These are phyloP conservation scores for Ophiostoma quercus DNA, from an alignment of 2,329 filamentous ascomycete genomes.

Conservation along the genomic window DNA sequence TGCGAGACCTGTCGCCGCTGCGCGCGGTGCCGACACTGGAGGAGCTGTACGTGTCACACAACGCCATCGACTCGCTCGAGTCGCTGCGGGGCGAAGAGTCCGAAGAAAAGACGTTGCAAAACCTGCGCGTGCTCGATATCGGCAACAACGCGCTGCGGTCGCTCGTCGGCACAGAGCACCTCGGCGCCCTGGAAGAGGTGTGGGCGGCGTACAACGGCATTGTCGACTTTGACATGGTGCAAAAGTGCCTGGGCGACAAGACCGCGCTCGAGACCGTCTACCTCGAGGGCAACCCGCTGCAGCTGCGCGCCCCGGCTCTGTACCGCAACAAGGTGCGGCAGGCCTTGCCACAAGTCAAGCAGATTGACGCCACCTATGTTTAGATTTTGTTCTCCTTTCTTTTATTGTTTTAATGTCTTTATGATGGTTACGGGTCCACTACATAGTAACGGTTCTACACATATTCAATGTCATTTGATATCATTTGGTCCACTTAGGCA, in stretches of 20 bases:
- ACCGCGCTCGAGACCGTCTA: conserved; percentile 81
- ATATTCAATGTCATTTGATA: not conserved
- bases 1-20: conserved; percentile 73
- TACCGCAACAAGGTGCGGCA: conserved; percentile 92
- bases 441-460: not conserved
- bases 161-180: conserved; percentile 63
- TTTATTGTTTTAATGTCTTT: not conserved
- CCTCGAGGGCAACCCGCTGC: conserved; percentile 90
- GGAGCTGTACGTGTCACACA: conserved; percentile 94
- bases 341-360: conserved; percentile 77
- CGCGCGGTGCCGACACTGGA: conserved; percentile 42
- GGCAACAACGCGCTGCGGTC: conserved; percentile 79
- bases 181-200: conserved; percentile 75
- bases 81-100: conserved; percentile 50
- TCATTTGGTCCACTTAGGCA: not conserved
- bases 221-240: conserved; percentile 73
- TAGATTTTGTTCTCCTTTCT: not conserved
- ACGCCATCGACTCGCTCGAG: conserved; percentile 71
- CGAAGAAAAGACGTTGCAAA: not conserved
- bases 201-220: conserved; percentile 92
- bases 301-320: conserved; percentile 69
- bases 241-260: conserved; percentile 72
- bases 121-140: conserved; percentile 75
- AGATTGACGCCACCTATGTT: conserved; percentile 77
- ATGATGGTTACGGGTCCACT: not conserved